These are phyloP conservation scores for Helotiales sp. DNA, from an alignment of 2,329 filamentous ascomycete species.

Conservation along the genomic window DNA sequence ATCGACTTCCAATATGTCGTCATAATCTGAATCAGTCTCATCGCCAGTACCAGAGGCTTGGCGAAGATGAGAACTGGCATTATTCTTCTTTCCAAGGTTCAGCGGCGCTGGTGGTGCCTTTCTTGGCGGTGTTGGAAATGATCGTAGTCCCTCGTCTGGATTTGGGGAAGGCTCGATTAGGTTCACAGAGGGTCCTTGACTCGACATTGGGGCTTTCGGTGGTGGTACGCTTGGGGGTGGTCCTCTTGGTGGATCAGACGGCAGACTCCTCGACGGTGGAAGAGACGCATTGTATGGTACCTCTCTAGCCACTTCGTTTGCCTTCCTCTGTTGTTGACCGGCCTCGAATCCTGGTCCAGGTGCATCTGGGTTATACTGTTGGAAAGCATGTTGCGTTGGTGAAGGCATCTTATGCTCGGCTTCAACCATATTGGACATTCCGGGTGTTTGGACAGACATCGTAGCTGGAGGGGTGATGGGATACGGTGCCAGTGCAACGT, in stretches of 20 bases:
- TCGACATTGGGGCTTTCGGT: conserved; percentile 36
- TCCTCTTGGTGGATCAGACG: conserved; percentile 48
- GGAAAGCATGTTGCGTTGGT: conserved; percentile 62
- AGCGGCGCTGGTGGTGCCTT: conserved; percentile 88
- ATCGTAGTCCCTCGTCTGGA: conserved; percentile 54
- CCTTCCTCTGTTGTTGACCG: conserved; percentile 51
- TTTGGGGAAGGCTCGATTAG: conserved; percentile 48
- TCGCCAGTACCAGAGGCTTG: conserved; percentile 55
- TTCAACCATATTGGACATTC: conserved; percentile 51
- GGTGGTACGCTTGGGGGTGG: conserved; percentile 39
- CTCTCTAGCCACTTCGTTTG: conserved; percentile 49
- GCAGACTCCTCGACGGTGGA: conserved; percentile 61
- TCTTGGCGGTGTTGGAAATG: conserved; percentile 65
- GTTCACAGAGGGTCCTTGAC: conserved; percentile 41
- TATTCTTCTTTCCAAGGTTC: conserved; percentile 61
- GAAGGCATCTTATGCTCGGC: conserved; percentile 65
- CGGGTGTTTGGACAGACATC: conserved; percentile 45
- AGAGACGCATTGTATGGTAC: conserved; percentile 57
- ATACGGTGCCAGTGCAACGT: conserved; percentile 64
- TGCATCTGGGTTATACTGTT: conserved; percentile 54
- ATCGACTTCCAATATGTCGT: conserved; percentile 74
- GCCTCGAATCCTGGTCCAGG: conserved; percentile 42
- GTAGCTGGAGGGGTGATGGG: conserved; percentile 68
- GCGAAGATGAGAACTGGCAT: conserved; percentile 50
- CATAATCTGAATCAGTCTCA: conserved; percentile 80